These are phyloP conservation scores for Phytophthora foliorum DNA, from an alignment of 352 stramenopile species.

Conservation along the genomic window DNA sequence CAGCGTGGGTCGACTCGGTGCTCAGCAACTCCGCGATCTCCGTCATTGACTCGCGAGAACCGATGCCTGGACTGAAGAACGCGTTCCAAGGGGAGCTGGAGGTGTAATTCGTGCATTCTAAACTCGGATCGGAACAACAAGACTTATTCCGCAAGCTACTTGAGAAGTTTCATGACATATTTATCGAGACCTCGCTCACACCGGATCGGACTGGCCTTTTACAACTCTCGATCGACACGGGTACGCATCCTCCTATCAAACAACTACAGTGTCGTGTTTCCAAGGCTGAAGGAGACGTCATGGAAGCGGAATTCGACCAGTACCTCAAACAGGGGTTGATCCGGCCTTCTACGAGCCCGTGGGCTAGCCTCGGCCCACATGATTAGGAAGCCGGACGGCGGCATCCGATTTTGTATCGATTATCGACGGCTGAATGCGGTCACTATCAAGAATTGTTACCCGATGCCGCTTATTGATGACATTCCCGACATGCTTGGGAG, in stretches of 20 bases:
- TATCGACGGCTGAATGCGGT: too few relatives aligned
- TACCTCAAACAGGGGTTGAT: neutral
- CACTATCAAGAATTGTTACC: neutral
- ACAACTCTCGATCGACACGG: neutral
- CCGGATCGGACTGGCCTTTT: neutral
- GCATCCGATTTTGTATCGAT: too few relatives aligned
- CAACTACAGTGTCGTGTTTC: constrained; percentile 1
- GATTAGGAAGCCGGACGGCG: too few relatives aligned
- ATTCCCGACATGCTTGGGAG: neutral
- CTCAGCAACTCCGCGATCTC: too few relatives aligned
- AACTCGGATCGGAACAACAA: constrained; percentile 7
- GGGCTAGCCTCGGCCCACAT: too few relatives aligned
- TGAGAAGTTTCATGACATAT: constrained; percentile 1
- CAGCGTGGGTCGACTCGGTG: neutral
- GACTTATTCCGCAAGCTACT: neutral
- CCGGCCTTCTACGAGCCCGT: too few relatives aligned
- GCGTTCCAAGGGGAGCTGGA: neutral
- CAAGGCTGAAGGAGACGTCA: neutral
- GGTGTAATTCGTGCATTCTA: constrained; percentile 1
- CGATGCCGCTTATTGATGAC: neutral
- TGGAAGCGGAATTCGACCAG: neutral
- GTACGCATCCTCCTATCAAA: neutral
- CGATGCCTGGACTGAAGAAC: neutral
- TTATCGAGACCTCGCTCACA: neutral
- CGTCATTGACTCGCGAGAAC: neutral